Evolutionary conservation across 305 asterid species (phyloP).

Genomic region (Lippia alba): DNA sequence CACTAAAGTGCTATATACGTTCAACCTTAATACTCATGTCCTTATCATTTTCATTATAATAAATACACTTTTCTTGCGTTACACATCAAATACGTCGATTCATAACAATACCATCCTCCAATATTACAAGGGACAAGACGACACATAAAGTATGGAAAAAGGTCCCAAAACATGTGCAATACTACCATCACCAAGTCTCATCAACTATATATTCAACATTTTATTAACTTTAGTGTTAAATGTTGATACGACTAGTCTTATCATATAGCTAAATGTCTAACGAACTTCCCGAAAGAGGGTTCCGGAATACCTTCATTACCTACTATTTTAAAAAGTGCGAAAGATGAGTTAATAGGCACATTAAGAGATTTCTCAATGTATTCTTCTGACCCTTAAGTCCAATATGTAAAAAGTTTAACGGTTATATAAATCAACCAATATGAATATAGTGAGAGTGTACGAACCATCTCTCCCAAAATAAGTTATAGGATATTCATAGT

Average conservation of each 20-base stretch:
- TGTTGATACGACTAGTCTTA: background rate
- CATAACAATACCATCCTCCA: conserved; percentile 24
- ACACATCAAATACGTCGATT: conserved; percentile 16
- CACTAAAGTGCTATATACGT: too few relatives aligned
- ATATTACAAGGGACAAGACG: conserved; percentile 14
- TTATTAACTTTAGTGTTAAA: background rate
- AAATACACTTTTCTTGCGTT: background rate
- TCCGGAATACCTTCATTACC: too few relatives aligned
- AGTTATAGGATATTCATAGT: too few relatives aligned
- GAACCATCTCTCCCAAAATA: too few relatives aligned
- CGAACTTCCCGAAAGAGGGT: background rate
- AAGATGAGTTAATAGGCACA: too few relatives aligned
- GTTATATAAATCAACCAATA: too few relatives aligned
- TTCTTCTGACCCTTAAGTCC: too few relatives aligned
- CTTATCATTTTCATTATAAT: background rate
- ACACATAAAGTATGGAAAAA: conserved; percentile 15
- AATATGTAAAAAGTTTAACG: too few relatives aligned
- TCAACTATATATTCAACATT: background rate
- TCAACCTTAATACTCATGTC: background rate
- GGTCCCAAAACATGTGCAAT: conserved; percentile 45
- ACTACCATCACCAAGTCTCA: conserved; percentile 19
- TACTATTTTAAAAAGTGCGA: too few relatives aligned
- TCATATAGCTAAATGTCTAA: background rate
- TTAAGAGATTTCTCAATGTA: too few relatives aligned
- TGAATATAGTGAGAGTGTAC: too few relatives aligned